These are phyloP conservation scores for Suillus plorans DNA, from an alignment of 768 basidiomycete species.

Conservation along the genomic window DNA sequence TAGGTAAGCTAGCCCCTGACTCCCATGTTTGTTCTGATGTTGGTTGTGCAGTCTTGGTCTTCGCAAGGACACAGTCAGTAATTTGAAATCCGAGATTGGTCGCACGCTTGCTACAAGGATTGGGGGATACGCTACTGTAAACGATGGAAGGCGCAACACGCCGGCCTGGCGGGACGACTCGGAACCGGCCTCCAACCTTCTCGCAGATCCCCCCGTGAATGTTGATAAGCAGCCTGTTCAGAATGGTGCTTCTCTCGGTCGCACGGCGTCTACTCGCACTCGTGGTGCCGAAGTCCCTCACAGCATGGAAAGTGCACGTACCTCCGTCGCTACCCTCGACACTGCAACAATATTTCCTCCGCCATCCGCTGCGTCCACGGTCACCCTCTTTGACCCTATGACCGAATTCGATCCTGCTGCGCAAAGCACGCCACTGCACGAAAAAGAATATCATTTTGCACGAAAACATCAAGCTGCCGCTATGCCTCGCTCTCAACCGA, in stretches of 20 bases:
- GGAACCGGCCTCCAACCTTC: constrained; percentile 33
- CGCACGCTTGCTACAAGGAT: constrained; percentile 45
- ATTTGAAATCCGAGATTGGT: constrained; percentile 58
- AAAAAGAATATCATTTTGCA: constrained; percentile 26
- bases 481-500: constrained; percentile 21
- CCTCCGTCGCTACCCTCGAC: constrained; percentile 44
- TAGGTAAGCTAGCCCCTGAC: constrained; percentile 42
- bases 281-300: constrained; percentile 51
- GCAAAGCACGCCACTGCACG: constrained; percentile 62
- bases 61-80: constrained; percentile 56
- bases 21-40: constrained; percentile 3
- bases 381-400: constrained; percentile 55
- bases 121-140: constrained; percentile 40
- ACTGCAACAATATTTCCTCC: constrained; percentile 33
- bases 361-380: constrained; percentile 60
- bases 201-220: constrained; percentile 38
- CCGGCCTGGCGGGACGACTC: constrained; percentile 39
- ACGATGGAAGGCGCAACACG: constrained; percentile 47
- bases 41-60: constrained; percentile 52
- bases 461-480: constrained; percentile 20
- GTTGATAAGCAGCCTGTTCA: constrained; percentile 31
- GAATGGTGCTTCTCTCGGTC: constrained; percentile 23
- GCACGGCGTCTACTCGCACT: constrained; percentile 43
- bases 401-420: constrained; percentile 28
- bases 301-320: constrained; percentile 48